These are phyloP conservation scores for Onygena corvina DNA, from an alignment of 2,329 filamentous ascomycete genomes.

Conservation along the genomic window DNA sequence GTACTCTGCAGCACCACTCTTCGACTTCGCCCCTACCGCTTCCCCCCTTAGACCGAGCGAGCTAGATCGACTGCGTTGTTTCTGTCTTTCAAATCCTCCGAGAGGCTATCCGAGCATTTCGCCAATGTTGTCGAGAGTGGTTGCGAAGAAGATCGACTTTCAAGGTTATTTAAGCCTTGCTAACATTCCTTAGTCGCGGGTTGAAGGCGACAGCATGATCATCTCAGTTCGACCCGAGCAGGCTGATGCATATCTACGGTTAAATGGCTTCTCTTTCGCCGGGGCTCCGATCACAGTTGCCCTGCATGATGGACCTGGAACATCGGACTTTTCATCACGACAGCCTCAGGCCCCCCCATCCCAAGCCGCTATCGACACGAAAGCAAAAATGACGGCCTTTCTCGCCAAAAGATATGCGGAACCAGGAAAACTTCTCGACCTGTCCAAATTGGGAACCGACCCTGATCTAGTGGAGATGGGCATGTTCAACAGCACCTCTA, in stretches of 20 bases:
- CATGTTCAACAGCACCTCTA: conserved; percentile 59
- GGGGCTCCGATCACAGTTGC: conserved; percentile 47
- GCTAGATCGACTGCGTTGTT: conserved; percentile 32
- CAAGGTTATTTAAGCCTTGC: conserved; percentile 44
- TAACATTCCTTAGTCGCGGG: conserved; percentile 60
- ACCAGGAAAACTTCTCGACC: conserved; percentile 62
- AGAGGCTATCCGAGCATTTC: conserved; percentile 23
- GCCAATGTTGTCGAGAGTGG: conserved; percentile 29
- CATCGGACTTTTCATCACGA: conserved; percentile 15
- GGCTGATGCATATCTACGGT: conserved; percentile 50
- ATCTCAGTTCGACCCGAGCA: conserved; percentile 55
- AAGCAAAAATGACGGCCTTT: conserved; percentile 56
- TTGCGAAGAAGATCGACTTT: conserved; percentile 20
- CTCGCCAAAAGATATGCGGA: conserved; percentile 63
- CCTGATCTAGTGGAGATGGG: conserved; percentile 58
- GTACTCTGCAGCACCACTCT: conserved; percentile 26
- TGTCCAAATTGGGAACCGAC: conserved; percentile 67
- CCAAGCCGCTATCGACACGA: conserved; percentile 46
- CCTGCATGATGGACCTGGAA: conserved; percentile 22
- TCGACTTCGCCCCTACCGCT: conserved; percentile 27
- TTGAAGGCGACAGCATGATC: conserved; percentile 57
- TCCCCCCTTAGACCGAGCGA: conserved; percentile 32
- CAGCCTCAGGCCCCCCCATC: conserved; percentile 27
- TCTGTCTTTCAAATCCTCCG: too few species aligned
- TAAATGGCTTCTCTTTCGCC: conserved; percentile 59